A percentile compares a stretch with the other conserved stretches of the same genome.
Evolutionary conservation across 2,329 filamentous ascomycete species (phyloP).

Genomic region (Gaeumannomyces sp.): DNA sequence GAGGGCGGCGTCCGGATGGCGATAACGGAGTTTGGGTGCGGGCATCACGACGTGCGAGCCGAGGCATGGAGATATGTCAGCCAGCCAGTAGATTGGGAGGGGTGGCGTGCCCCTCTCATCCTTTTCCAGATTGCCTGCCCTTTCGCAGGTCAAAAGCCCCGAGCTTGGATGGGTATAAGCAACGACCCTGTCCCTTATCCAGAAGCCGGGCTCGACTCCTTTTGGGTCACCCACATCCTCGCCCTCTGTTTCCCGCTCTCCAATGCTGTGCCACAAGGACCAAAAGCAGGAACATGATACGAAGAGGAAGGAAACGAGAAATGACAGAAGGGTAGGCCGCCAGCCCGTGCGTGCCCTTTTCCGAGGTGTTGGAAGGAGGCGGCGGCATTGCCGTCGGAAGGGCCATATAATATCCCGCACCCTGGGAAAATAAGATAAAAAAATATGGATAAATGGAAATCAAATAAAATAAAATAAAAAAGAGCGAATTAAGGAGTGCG

Average conservation of each 20-base stretch:
- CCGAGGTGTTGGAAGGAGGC: background rate
- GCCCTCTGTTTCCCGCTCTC: too few relatives aligned
- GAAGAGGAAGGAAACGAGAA: background rate
- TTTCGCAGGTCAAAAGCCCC: background rate
- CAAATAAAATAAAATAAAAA: too few relatives aligned
- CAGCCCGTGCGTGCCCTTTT: background rate
- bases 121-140: background rate
- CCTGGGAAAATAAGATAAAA: background rate
- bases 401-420: background rate
- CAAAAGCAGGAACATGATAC: background rate
- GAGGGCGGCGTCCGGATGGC: background rate
- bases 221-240: background rate
- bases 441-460: background rate
- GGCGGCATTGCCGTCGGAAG: background rate
- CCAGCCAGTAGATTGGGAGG: background rate
- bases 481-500: background rate
- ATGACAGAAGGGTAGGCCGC: background rate
- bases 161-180: background rate
- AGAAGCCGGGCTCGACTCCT: background rate
- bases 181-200: background rate
- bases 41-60: background rate
- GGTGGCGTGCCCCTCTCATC: background rate
- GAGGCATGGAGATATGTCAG: background rate
- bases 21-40: background rate
- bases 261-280: background rate